phyloP scores from a whole-genome alignment of 164 flowering plant species.

The Cinnamomum micranthum region DNA sequence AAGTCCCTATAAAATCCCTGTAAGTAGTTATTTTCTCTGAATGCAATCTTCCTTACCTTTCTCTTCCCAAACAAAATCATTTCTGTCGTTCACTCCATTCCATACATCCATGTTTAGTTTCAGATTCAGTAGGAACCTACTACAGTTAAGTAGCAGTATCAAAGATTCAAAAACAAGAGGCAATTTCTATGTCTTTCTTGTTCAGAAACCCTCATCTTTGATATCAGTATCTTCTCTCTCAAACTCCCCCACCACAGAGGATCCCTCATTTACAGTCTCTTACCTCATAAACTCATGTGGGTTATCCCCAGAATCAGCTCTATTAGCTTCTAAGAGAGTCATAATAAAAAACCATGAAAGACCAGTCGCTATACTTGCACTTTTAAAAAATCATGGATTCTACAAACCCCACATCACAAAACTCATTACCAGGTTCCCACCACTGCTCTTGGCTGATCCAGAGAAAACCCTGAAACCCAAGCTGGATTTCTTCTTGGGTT shows the following conservation, averaged over 20 bases:
- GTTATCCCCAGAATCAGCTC: conserved; percentile 2
- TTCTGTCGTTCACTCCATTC: too few species aligned
- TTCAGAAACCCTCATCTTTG: too few species aligned
- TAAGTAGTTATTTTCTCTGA: too few species aligned
- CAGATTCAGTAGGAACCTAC: too few species aligned
- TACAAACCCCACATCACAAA: neutral
- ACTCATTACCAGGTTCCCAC: neutral
- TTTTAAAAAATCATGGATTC: conserved; percentile 3
- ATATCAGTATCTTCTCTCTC: neutral
- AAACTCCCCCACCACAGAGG: neutral
- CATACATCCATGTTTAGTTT: too few species aligned
- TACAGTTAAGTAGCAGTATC: too few species aligned
- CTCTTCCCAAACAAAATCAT: neutral
- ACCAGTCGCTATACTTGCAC: neutral
- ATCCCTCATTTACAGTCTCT: neutral
- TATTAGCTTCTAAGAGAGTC: neutral
- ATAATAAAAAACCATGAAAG: neutral
- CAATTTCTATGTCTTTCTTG: too few species aligned
- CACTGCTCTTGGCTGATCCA: neutral
- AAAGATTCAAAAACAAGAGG: too few species aligned
- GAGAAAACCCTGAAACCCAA: neutral
- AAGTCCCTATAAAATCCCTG: too few species aligned
- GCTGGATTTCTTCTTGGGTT: neutral
- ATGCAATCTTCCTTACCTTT: too few species aligned
- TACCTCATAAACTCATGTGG: conserved; percentile 11